Evolutionary conservation across 2,329 filamentous ascomycete genomes (phyloP).

Genomic region (Diplodia mutila): DNA sequence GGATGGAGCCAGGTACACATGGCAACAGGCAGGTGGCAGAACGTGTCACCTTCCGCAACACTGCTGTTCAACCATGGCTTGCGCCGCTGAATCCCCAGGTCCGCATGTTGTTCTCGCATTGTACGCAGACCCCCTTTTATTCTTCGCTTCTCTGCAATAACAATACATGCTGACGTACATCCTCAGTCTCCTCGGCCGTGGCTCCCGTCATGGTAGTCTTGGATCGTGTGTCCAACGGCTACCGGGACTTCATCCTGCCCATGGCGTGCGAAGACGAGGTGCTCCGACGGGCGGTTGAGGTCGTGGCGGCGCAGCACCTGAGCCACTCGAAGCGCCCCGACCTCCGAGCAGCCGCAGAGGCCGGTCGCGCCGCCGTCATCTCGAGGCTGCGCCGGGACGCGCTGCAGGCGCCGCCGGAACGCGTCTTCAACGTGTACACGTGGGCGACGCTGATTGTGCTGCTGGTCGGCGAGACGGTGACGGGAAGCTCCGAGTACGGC

Average conservation of each 20-base stretch:
- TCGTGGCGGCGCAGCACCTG: constrained; percentile 47
- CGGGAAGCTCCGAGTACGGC: constrained; percentile 44
- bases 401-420: constrained; percentile 32
- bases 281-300: constrained; percentile 43
- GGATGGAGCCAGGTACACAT: background rate
- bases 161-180: background rate
- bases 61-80: constrained; percentile 32
- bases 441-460: constrained; percentile 46
- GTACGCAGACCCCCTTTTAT: constrained; percentile 30
- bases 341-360: constrained; percentile 39
- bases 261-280: constrained; percentile 45
- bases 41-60: background rate
- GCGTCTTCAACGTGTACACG: constrained; percentile 44
- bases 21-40: background rate
- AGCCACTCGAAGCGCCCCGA: constrained; percentile 36
- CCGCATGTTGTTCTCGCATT: constrained; percentile 45
- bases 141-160: background rate
- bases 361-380: constrained; percentile 43
- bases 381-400: constrained; percentile 42
- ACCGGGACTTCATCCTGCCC: constrained; percentile 46
- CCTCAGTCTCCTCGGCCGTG: constrained; percentile 41
- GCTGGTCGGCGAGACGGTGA: constrained; percentile 49
- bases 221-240: constrained; percentile 44
- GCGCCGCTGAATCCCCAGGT: constrained; percentile 35
- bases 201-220: constrained; percentile 48